Conservation (phyloP, 495 filamentous ascomycete genomes). For the Pyrenopolyporus hunteri region DNA sequence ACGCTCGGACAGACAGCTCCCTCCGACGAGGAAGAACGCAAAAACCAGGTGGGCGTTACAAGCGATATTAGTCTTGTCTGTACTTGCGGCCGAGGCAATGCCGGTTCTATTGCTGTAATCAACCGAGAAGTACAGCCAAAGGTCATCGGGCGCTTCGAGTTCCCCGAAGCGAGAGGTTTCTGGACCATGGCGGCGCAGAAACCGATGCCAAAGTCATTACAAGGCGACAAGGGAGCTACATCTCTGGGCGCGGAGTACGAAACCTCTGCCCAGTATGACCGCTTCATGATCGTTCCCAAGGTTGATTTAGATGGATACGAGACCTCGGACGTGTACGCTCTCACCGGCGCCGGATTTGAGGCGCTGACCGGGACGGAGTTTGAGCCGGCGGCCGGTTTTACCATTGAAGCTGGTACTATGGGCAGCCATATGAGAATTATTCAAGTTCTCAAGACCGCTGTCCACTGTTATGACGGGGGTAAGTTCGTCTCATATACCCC, state of each 20-base stretch:
- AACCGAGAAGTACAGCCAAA: slow-evolving; percentile 75
- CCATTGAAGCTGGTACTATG: slow-evolving; percentile 80
- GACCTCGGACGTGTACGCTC: slow-evolving; percentile 64
- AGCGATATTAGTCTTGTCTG: slow-evolving; percentile 74
- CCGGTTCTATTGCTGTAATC: slow-evolving; percentile 74
- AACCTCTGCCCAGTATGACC: slow-evolving; percentile 63
- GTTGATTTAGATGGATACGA: slow-evolving; percentile 59
- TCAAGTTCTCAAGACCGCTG: slow-evolving; percentile 81
- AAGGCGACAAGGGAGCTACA: slow-evolving; percentile 55
- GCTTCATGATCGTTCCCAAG: slow-evolving; percentile 73
- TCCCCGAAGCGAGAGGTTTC: slow-evolving; percentile 64
- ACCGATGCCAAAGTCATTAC: slow-evolving; percentile 59
- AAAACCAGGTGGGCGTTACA: slow-evolving; percentile 49
- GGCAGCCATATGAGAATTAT: slow-evolving; percentile 76
- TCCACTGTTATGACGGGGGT: slow-evolving; percentile 88
- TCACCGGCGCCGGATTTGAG: slow-evolving; percentile 68
- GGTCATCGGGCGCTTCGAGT: slow-evolving; percentile 64
- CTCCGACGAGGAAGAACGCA: slow-evolving; percentile 50
- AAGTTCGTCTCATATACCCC: slow-evolving; percentile 49
- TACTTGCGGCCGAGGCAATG: slow-evolving; percentile 69
- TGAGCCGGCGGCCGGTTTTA: slow-evolving; percentile 82
- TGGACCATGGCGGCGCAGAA: slow-evolving; percentile 69
- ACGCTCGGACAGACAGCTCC: slow-evolving; percentile 28
- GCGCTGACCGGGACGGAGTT: slow-evolving; percentile 78
- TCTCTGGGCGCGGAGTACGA: slow-evolving; percentile 59